Base-by-base conservation (phyloP, 2,329 filamentous ascomycete species). In the Drechmeria coniospora region DNA sequence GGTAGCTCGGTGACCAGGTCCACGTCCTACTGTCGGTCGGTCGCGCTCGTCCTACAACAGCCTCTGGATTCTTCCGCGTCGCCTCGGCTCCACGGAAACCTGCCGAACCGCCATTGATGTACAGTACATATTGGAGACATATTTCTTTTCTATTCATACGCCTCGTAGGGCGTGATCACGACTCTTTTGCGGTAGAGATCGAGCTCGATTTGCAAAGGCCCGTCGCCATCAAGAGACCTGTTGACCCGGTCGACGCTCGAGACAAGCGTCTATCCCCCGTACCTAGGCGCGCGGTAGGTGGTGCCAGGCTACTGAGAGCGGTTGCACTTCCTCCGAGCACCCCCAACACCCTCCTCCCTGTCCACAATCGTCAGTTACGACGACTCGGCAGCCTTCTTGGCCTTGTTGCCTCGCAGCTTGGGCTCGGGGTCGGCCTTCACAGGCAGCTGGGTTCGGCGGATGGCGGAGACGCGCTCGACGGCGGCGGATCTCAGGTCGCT, bases 381-480 rank as follows among this genome's bases (percentile, higher is more conserved):
- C 37, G 50, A 46, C 40, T 50, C 48, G 29, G 64, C 67, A 41
- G 75, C 77, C 67, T 79, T 77, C 63, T 69, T 69, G 49, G 80
- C 81, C 68, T 84, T 82, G 43, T 66, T 66, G 46, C 86, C 84
- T 51, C 83, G 72, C 46, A 67, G 65, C 74, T 92, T 92, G 50
- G 58, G 53, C 61, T 75, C 74, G 46, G 72, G 72, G 39, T 63
- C 59, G 36, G 77, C 68, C 76, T 92, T 92, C 61, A 77, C 73
- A 44, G 76, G 63, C 54, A 68, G 69, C 72, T 92, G 79, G 46
- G 79, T 74, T 50, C 68, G 66, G 58, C 77, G 79, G 65, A 93
- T 71, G 49, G 84, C 83, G 49, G 77, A 84, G 53, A 79, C 83
- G 51, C 90, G 82, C 59, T 83, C 66, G 50, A 95, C 76, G 47